Conservation (phyloP, 1,284 basidiomycete species). For the Fomes fomentarius region DNA sequence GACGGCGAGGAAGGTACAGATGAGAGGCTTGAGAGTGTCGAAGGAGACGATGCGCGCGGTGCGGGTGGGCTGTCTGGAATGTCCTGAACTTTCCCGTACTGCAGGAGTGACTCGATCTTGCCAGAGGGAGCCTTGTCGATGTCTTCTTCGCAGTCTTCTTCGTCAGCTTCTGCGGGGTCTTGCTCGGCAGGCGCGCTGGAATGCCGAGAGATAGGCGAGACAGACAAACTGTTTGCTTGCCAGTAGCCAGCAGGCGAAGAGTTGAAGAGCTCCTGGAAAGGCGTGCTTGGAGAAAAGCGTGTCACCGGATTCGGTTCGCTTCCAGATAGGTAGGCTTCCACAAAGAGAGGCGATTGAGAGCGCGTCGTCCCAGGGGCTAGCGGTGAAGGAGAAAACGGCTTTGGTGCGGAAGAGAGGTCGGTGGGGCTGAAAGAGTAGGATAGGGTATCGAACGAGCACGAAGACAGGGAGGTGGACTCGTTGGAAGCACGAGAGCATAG, state of each 20-base stretch:
- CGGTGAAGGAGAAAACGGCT: slow-evolving; percentile 9
- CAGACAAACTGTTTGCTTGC: slow-evolving; percentile 19
- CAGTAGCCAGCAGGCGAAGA: slow-evolving; percentile 28
- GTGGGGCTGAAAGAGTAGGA: slow-evolving; percentile 23
- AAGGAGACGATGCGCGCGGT: slow-evolving; percentile 10
- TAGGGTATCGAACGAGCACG: slow-evolving; percentile 19
- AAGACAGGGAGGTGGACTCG: slow-evolving; percentile 16
- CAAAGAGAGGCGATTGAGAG: slow-evolving; percentile 18
- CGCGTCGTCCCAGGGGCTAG: slow-evolving; percentile 1
- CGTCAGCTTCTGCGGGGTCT: not conserved
- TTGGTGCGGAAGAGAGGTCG: slow-evolving; percentile 7
- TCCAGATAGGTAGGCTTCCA: slow-evolving; percentile 7
- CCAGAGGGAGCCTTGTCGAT: not conserved
- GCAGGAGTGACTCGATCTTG: slow-evolving; percentile 23
- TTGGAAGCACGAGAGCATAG: slow-evolving; percentile 18
- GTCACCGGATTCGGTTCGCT: slow-evolving; percentile 14
- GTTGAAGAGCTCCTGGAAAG: slow-evolving; percentile 26
- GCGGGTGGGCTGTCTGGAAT: slow-evolving; percentile 10
- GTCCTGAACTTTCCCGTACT: slow-evolving; percentile 19
- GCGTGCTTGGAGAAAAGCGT: slow-evolving; percentile 22
- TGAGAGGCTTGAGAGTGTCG: slow-evolving; percentile 25
- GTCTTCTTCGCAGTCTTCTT: slow-evolving; percentile 2
- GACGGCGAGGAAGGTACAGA: slow-evolving; percentile 24
- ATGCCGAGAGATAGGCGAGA: slow-evolving; percentile 27
- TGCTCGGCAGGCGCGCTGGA: not conserved